phyloP scores from a whole-genome alignment of 2,329 filamentous ascomycete species.

The Penicillium sp. region DNA sequence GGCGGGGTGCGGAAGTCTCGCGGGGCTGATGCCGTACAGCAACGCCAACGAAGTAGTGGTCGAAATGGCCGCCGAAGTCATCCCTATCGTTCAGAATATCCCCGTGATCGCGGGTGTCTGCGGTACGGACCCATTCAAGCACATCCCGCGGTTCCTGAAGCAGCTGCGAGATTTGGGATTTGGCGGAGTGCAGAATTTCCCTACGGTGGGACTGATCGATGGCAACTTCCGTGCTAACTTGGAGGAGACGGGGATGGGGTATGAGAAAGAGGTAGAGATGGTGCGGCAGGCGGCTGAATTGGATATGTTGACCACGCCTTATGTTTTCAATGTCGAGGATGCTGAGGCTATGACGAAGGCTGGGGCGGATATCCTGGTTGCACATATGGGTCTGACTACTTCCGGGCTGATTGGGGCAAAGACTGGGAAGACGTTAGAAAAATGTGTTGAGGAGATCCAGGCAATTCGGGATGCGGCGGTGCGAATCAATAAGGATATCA shows the following conservation, averaged over 20 bases:
- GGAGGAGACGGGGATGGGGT: constrained; percentile 72
- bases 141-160: constrained; percentile 60
- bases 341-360: background rate
- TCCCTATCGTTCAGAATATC: constrained; percentile 63
- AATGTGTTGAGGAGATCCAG: background rate
- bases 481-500: background rate
- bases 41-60: constrained; percentile 70
- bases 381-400: constrained; percentile 1
- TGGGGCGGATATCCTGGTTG: background rate
- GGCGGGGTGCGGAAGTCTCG: constrained; percentile 68
- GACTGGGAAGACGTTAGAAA: background rate
- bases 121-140: constrained; percentile 67
- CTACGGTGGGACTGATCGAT: constrained; percentile 70
- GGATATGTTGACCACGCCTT: constrained; percentile 52
- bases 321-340: background rate
- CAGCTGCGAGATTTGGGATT: constrained; percentile 65
- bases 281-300: constrained; percentile 59
- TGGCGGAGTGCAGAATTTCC: constrained; percentile 71
- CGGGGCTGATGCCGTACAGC: constrained; percentile 69
- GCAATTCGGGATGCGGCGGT: background rate
- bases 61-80: constrained; percentile 68
- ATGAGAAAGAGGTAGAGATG: constrained; percentile 66
- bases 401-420: background rate
- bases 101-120: constrained; percentile 71
- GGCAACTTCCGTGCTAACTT: constrained; percentile 66